Evolutionary conservation across 2,329 filamentous ascomycete genomes (phyloP), one percentile per base, ranked within the genome.

Genomic region (Alternaria burnsii): DNA sequence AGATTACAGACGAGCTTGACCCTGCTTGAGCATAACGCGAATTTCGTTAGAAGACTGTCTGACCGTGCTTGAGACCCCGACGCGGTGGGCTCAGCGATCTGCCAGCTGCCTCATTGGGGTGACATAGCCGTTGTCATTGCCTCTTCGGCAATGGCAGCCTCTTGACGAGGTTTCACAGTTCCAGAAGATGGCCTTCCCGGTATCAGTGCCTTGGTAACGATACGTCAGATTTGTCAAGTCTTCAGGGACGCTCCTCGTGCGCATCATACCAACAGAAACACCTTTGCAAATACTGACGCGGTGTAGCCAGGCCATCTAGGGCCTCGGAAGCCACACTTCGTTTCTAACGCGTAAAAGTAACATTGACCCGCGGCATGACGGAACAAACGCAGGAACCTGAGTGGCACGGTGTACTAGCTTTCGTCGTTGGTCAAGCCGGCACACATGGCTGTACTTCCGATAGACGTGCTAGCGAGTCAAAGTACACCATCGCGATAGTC

Each of bases 21-120:
- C 65, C 60, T 72, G 68, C 65, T 59, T 57, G 52, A 68, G 73
- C 74, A 76, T 72, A 65, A 75, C 70, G 61, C 55, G 65, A 72
- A 72, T 74, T 67, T 72, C 68, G 65, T 72, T 66, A 67, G 62
- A 64, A 67, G 46, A 59, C 57, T 43, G 63, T 60, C 59, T 60
- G 61, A 61, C 66, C 63, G 70, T 70, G 71, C 72, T 62, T 65
- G 66, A 66, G 53, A 55, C 62, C 66, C 66, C 67, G 65, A 67
- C 64, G 62, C 52, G 52, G 64, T 58, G 62, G 71, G 52, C 60
- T 51, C 68, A 60, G 52, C 60, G 58, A 61, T 58, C 64, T 62
- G 51, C 61, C 60, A 75, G 69, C 73, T 75, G 65, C 72, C 71
- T 72, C 46, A 70, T 71, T 52, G 52, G 68, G 71, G 52, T 54